Conservation (phyloP, 129 eudicot genomes). For the Lactuca sativa region DNA sequence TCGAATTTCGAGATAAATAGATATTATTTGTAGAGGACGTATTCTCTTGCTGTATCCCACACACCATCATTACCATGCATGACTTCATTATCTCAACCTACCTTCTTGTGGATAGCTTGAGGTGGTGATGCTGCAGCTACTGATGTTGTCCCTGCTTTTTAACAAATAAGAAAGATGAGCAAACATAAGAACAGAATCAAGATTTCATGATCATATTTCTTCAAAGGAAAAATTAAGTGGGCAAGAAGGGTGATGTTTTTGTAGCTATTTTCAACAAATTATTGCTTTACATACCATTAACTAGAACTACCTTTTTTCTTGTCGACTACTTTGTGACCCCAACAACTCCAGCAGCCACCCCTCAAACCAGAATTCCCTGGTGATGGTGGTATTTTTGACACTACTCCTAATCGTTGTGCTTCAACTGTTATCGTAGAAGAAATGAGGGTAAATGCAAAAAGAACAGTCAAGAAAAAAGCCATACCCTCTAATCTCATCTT, state of each 20-base stretch:
- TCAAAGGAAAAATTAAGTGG: too few relatives aligned
- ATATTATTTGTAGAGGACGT: too few relatives aligned
- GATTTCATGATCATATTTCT: too few relatives aligned
- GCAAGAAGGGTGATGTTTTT: too few relatives aligned
- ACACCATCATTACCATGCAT: too few relatives aligned
- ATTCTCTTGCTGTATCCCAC: too few relatives aligned
- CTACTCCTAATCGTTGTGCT: slow-evolving; percentile 2
- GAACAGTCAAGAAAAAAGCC: slow-evolving; percentile 6
- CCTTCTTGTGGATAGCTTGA: background rate
- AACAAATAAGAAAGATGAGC: too few relatives aligned
- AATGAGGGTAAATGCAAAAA: background rate
- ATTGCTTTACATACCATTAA: too few relatives aligned
- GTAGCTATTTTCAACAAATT: too few relatives aligned
- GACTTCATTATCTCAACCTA: too few relatives aligned
- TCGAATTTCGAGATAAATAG: too few relatives aligned
- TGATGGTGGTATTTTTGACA: background rate
- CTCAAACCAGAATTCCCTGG: background rate
- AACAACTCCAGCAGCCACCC: background rate
- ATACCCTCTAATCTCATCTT: background rate
- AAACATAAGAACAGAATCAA: too few relatives aligned
- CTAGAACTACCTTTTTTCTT: background rate
- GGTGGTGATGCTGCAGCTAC: background rate
- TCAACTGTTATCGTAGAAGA: slow-evolving; percentile 5
- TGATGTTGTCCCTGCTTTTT: background rate
- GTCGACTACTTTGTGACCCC: background rate